Percentiles rank a stretch among this genome's conserved stretches.
Conservation (phyloP, 495 filamentous ascomycete genomes). For the Achaetomiella virescens region DNA sequence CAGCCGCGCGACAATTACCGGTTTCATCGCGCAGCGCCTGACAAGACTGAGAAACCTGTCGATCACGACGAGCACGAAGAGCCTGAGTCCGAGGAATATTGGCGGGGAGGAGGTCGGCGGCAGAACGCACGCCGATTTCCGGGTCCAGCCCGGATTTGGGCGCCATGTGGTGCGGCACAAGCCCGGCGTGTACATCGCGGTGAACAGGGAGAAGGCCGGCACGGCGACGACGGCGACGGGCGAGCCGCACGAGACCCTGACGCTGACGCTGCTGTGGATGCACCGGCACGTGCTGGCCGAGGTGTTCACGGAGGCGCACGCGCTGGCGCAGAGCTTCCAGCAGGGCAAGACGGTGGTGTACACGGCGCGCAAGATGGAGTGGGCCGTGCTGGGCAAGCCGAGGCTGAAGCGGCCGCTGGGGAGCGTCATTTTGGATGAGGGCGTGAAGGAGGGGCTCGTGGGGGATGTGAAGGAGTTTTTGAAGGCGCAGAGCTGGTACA, state of each 20-base stretch:
- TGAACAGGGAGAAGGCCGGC: slow-evolving; percentile 75
- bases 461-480: slow-evolving; percentile 82
- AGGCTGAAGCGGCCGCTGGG: slow-evolving; percentile 79
- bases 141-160: slow-evolving; percentile 85
- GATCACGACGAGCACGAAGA: slow-evolving; percentile 45
- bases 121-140: slow-evolving; percentile 65
- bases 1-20: slow-evolving; percentile 57
- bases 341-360: slow-evolving; percentile 96
- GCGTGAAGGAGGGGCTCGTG: slow-evolving; percentile 80
- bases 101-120: slow-evolving; percentile 53
- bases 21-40: slow-evolving; percentile 40
- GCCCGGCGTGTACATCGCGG: slow-evolving; percentile 71
- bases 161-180: slow-evolving; percentile 79
- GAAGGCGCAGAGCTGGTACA: slow-evolving; percentile 74
- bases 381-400: slow-evolving; percentile 81
- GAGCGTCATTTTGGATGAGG: slow-evolving; percentile 80
- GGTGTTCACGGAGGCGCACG: slow-evolving; percentile 78
- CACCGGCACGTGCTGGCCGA: slow-evolving; percentile 80
- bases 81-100: slow-evolving; percentile 59
- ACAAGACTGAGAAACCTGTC: slow-evolving; percentile 47
- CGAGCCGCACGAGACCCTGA: slow-evolving; percentile 89
- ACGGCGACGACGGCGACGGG: slow-evolving; percentile 67
- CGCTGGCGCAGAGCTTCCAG: slow-evolving; percentile 63
- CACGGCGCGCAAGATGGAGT: slow-evolving; percentile 70
- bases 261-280: slow-evolving; percentile 82